These are phyloP conservation scores for Rhizopogon vesiculosus DNA, from an alignment of 768 basidiomycete genomes.

Conservation along the genomic window DNA sequence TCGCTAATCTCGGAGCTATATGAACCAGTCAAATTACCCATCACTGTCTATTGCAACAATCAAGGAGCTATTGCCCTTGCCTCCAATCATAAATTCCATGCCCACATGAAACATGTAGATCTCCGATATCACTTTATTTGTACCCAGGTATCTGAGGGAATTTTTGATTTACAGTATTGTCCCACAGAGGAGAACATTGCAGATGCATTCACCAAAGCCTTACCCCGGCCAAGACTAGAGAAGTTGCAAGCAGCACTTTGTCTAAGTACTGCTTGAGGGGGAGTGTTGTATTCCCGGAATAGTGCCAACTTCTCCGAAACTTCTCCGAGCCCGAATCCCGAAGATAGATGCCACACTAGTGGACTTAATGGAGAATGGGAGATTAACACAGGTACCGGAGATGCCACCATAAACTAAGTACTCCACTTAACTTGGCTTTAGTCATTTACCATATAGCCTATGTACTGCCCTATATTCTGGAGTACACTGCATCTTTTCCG, in stretches of 20 bases:
- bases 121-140: slow-evolving; percentile 32
- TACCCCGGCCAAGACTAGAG: background rate
- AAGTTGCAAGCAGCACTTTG: background rate
- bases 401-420: too few species aligned
- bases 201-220: slow-evolving; percentile 16
- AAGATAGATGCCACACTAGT: too few species aligned
- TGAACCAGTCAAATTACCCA: background rate
- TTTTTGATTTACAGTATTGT: slow-evolving; percentile 12
- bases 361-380: too few species aligned
- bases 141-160: slow-evolving; percentile 11
- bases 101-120: slow-evolving; percentile 33
- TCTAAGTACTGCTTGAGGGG: background rate
- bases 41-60: slow-evolving; percentile 15
- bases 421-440: too few species aligned
- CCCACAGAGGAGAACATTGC: slow-evolving; percentile 17
- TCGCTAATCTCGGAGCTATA: slow-evolving; percentile 13
- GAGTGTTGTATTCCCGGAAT: background rate
- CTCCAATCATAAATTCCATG: slow-evolving; percentile 24
- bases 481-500: too few species aligned
- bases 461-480: too few species aligned
- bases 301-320: too few species aligned
- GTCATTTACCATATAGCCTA: too few species aligned
- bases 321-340: too few species aligned
- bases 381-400: too few species aligned
- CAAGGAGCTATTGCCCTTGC: slow-evolving; percentile 26